phyloP scores from a whole-genome alignment of 176 grass and related monocot genomes.

The Bonia amplexicaulis region DNA sequence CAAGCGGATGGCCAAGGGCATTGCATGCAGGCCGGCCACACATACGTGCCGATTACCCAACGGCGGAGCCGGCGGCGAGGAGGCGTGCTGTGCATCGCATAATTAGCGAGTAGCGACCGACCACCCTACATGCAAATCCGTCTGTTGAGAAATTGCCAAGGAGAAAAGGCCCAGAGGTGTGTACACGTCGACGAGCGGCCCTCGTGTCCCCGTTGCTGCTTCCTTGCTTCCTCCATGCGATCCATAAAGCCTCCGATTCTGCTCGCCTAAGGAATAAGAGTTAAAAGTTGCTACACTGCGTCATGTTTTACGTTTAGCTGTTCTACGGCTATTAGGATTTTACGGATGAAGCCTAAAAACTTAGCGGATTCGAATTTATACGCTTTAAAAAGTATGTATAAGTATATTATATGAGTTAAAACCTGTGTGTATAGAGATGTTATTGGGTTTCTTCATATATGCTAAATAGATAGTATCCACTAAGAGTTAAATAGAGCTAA shows the following conservation, averaged over 20 bases:
- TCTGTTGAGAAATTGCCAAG: neutral
- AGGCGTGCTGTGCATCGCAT: neutral
- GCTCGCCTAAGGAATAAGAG: neutral
- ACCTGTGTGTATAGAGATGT: no score
- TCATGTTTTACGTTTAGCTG: neutral
- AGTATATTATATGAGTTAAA: no score
- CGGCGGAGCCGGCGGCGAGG: neutral
- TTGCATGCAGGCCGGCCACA: neutral
- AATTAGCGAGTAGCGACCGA: neutral
- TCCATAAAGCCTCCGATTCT: conserved; percentile 33
- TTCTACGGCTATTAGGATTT: neutral
- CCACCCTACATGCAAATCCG: neutral
- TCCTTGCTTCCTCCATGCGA: conserved; percentile 35
- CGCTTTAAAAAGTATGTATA: no score
- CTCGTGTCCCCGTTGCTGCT: neutral
- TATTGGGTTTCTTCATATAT: no score
- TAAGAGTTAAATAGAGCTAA: no score
- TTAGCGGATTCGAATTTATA: no score
- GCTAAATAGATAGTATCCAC: no score
- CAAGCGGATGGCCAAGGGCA: neutral
- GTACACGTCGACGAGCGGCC: neutral
- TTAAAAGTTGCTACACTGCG: conserved; percentile 5
- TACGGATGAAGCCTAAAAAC: no score
- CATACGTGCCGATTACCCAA: neutral
- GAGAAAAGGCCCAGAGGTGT: neutral